These are phyloP conservation scores for Raphanus raphanistrum DNA, from an alignment of 345 rosid species.

Conservation along the genomic window DNA sequence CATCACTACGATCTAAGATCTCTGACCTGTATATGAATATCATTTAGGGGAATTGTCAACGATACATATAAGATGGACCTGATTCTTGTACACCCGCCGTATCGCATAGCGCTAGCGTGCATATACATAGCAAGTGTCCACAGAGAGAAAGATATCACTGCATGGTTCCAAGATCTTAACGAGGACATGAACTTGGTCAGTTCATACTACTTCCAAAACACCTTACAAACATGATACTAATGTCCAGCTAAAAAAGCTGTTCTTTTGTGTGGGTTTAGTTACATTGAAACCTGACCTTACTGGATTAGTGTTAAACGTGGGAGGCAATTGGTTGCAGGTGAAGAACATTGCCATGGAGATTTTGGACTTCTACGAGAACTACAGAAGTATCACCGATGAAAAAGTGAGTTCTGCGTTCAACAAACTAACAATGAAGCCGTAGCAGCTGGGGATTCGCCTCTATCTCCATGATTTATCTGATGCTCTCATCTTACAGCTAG, in stretches of 20 bases:
- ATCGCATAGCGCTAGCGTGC: conserved; percentile 85
- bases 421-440: conserved; percentile 62
- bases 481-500: conserved; percentile 6
- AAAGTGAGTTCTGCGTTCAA: conserved; percentile 41
- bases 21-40: neutral
- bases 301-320: neutral
- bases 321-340: conserved; percentile 39
- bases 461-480: neutral
- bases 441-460: neutral
- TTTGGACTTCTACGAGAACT: conserved; percentile 50
- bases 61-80: conserved; percentile 98
- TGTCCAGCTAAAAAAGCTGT: neutral
- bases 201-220: conserved; percentile 11
- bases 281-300: neutral
- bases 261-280: neutral
- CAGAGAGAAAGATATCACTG: conserved; percentile 72
- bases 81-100: conserved; percentile 85
- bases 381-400: conserved; percentile 39
- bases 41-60: conserved; percentile 78
- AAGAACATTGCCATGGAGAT: conserved; percentile 57
- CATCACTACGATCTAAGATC: neutral
- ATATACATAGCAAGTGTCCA: conserved; percentile 75
- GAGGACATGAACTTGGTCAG: conserved; percentile 93
- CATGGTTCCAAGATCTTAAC: conserved; percentile 94
- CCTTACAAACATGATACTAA: neutral